These are phyloP conservation scores for Massarina eburnea DNA, from an alignment of 2,329 filamentous ascomycete genomes.

Conservation along the genomic window DNA sequence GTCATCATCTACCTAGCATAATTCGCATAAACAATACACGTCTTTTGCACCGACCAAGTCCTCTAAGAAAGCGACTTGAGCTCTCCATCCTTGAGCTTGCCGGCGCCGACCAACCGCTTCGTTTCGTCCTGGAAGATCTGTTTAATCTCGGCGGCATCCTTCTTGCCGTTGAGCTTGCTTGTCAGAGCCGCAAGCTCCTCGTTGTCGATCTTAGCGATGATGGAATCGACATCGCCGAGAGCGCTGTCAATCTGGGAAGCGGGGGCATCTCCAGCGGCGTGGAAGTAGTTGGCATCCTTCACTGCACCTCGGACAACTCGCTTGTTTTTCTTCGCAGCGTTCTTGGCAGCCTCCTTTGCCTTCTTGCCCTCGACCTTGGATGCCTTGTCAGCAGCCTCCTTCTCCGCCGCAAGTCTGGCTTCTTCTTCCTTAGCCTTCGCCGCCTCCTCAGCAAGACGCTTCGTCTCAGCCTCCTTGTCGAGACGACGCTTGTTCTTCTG, in stretches of 20 bases:
- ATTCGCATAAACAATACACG: not conserved
- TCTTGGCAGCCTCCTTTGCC: slow-evolving; percentile 98
- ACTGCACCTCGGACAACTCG: slow-evolving; percentile 89
- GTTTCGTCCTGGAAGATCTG: slow-evolving; percentile 76
- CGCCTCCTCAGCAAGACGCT: slow-evolving; percentile 83
- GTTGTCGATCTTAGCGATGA: slow-evolving; percentile 85
- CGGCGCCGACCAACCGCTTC: slow-evolving; percentile 73
- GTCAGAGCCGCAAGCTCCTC: slow-evolving; percentile 88
- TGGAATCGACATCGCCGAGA: slow-evolving; percentile 79
- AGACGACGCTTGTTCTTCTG: slow-evolving; percentile 94
- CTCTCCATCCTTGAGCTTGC: slow-evolving; percentile 85
- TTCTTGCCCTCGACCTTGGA: slow-evolving; percentile 87
- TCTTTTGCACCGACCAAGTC: not conserved
- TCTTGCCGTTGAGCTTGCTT: slow-evolving; percentile 74
- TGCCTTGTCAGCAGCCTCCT: slow-evolving; percentile 82
- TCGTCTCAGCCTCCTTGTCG: slow-evolving; percentile 89
- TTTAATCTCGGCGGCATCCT: slow-evolving; percentile 84
- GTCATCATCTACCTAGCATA: not conserved
- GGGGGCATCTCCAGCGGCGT: slow-evolving; percentile 65
- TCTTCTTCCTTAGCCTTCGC: slow-evolving; percentile 81
- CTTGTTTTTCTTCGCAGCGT: slow-evolving; percentile 99
- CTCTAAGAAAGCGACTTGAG: slow-evolving; percentile 61
- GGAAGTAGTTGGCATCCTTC: slow-evolving; percentile 98
- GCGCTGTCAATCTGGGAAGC: slow-evolving; percentile 78
- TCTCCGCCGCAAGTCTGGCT: slow-evolving; percentile 75